Evolutionary conservation across 2,329 filamentous ascomycete species (phyloP), one percentile per base, ranked within the genome.

Genomic region (Lachnellula suecica): DNA sequence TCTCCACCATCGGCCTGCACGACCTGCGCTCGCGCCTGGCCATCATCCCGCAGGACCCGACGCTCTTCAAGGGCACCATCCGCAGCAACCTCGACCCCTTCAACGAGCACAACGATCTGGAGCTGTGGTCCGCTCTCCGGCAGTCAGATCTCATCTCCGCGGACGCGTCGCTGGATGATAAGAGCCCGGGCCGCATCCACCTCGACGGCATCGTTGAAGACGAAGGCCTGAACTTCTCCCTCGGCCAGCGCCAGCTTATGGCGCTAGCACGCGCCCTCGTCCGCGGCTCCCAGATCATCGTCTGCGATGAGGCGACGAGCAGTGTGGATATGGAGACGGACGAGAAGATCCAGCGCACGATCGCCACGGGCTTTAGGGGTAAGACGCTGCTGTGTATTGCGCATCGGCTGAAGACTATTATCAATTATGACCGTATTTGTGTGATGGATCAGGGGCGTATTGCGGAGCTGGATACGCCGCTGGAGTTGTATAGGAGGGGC

Each of bases 241-340:
- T 97, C 9, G 93, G 93, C 6, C 93, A 97, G 73, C 84, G 94
- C 3, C 94, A 97, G 71, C 82, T 97, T 44, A 96, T 97, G 88
- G 94, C 94, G 1, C 79, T 99, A 1, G 92, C 92, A 0, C 85
- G 94, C 1, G 94, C 94, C 0, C 82, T 99, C 2, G 93, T 97
- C 4, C 85, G 93, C 34, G 84, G 87, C 40, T 88, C 87, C 1
- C 90, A 88, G 62, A 97, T 97, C 71, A 97, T 97, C 63, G 87
- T 99, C 45, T 97, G 93, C 71, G 94, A 99, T 74, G 94, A 99
- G 71, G 94, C 94, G 1, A 99, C 94, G 0, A 91, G 87, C 1
- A 89, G 84, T 0, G 92, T 97, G 7, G 93, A 97, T 70, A 94
- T 97, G 77, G 93, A 97, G 67, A 97, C 93, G 3, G 94, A 99